Evolutionary conservation across 73 alveolate species (phyloP), one percentile per base, ranked within the genome.

Genomic region (Paramecium bursaria): DNA sequence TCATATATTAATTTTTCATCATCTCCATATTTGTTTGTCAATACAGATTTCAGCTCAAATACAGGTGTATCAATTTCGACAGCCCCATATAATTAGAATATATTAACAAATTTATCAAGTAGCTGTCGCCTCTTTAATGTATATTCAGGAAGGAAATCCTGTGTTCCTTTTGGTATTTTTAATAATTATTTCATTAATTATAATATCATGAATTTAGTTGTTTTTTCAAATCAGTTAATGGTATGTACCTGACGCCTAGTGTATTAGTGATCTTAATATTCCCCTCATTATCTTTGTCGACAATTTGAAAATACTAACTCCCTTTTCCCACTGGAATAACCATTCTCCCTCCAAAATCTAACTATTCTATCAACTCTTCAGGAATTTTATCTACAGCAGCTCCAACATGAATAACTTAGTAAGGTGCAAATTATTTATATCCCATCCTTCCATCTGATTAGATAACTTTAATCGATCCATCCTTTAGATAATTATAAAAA

Each of bases 1-100:
- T 94, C 97, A 86, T 95, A 95, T 73, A 95, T 95, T 54, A 95
- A 87, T 86, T 94, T 95, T 47, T 21, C 82, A 26, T 95, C 99
- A 46, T 95, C 98, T 46, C 98, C 98, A 74, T 95, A 95, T 85
- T 95, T 95, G 9, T 98, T 98, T 86, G 86, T 75, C 11, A 54
- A 29, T 0, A 82, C 54, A 23, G 44, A 87, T 74, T 92, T 94
- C 73, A 92, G 87, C 67, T 95, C 98, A 74, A 95, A 94, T 25
- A 95, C 98, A 17, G 99, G 99, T 6, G 99, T 95, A 87, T 95
- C 99, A 48, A 95, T 95, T 85, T 95, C 98, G 11, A 85, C 97
- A 13, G 99, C 99, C 17, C 98, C 98, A 85, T 95, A 98, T 50
- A 79, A 88, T 48, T 94, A 88, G 51, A 95, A 94, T 4, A 95